Evolutionary conservation across 495 filamentous ascomycete species (phyloP).

Genomic region (Penicillium lagena): DNA sequence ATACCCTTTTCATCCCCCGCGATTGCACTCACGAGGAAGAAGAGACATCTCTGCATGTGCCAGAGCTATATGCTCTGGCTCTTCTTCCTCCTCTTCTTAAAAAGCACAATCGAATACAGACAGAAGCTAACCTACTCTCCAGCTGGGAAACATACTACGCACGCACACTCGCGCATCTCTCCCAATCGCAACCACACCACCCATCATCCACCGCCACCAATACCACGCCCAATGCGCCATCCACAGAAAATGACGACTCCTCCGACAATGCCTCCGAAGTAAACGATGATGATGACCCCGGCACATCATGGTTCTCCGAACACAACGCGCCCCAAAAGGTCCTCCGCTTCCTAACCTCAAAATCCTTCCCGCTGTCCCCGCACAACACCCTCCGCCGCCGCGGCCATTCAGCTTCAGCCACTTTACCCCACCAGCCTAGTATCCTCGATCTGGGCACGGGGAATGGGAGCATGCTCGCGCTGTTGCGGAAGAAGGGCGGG

Average conservation of each 20-base stretch:
- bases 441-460: conserved; percentile 83
- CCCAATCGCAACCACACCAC: conserved; percentile 4
- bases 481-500: conserved; percentile 53
- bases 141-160: conserved; percentile 45
- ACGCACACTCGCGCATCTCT: conserved; percentile 35
- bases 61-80: too few species aligned
- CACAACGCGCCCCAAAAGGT: conserved; percentile 45
- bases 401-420: background rate
- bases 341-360: conserved; percentile 33
- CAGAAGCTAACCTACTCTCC: background rate
- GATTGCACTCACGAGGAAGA: too few species aligned
- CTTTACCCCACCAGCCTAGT: conserved; percentile 12
- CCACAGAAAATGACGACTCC: conserved; percentile 1
- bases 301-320: conserved; percentile 49
- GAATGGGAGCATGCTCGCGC: conserved; percentile 83
- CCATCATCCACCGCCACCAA: background rate
- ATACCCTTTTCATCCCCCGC: too few species aligned
- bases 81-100: background rate
- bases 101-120: background rate
- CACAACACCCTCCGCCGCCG: conserved; percentile 14
- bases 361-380: conserved; percentile 30
- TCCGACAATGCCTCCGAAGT: conserved; percentile 9
- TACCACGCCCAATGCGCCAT: background rate
- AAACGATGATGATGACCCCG: conserved; percentile 40
- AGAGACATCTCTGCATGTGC: too few species aligned